Evolutionary conservation across 768 basidiomycete species (phyloP).

Genomic region (Floccularia luteovirens): DNA sequence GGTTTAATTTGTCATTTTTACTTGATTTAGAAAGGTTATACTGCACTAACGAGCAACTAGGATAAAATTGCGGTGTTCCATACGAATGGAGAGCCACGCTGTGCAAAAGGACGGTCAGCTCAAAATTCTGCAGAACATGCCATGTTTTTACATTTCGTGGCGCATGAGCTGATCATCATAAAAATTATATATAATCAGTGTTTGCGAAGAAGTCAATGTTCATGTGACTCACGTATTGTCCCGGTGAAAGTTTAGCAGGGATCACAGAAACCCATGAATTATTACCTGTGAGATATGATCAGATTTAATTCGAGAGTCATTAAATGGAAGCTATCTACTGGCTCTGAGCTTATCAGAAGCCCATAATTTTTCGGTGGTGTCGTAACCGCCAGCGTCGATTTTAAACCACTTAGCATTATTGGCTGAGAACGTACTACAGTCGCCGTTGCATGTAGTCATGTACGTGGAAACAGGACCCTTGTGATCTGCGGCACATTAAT

Average conservation of each 20-base stretch:
- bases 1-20: slow-evolving; percentile 1
- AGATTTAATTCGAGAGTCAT: slow-evolving; percentile 2
- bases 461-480: slow-evolving; percentile 44
- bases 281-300: slow-evolving; percentile 18
- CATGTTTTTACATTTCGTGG: slow-evolving; percentile 34
- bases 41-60: slow-evolving; percentile 37
- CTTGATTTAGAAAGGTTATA: not conserved
- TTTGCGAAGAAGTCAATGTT: not conserved
- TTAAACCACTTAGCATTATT: slow-evolving; percentile 40
- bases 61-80: slow-evolving; percentile 34
- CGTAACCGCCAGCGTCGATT: slow-evolving; percentile 36
- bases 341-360: slow-evolving; percentile 33
- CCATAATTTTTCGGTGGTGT: slow-evolving; percentile 27
- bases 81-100: slow-evolving; percentile 39
- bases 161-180: slow-evolving; percentile 28
- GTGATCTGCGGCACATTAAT: slow-evolving; percentile 24
- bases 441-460: slow-evolving; percentile 41
- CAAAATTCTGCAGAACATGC: slow-evolving; percentile 3
- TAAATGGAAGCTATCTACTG: slow-evolving; percentile 18
- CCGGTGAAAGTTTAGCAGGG: slow-evolving; percentile 30
- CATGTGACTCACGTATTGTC: slow-evolving; percentile 36
- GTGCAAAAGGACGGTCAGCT: slow-evolving; percentile 6
- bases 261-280: slow-evolving; percentile 35
- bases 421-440: slow-evolving; percentile 30
- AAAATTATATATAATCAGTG: not conserved